Base-by-base conservation (phyloP, 108 stramenopile species). In the Nitzschia putrida region DNA sequence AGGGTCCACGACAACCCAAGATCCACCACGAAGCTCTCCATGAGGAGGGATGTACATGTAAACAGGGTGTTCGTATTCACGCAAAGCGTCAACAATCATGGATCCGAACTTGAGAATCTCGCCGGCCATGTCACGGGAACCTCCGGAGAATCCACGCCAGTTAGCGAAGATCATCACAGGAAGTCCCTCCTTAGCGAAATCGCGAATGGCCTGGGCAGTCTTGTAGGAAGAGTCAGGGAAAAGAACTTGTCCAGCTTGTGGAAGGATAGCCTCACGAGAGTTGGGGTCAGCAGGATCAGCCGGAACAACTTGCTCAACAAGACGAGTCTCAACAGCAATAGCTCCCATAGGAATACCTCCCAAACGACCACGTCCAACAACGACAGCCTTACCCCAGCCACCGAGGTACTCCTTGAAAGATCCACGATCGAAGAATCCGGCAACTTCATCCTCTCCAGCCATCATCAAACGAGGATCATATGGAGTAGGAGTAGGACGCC, bases 171-270 rank as follows among this genome's bases (percentile, higher is more conserved):
- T 97, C 89, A 98, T 97, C 38, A 97, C 83, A 8, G 98, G 98
- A 66, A 98, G 88, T 47, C 96, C 96, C 81, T 98, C 98, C 73
- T 95, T 95, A 79, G 87, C 87, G 84, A 98, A 98, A 79, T 98
- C 98, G 25, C 82, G 70, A 61, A 97, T 94, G 40, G 96, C 98
- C 77, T 97, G 96, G 3, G 98, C 98, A 42, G 93, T 95, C 95
- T 98, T 98, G 91, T 92, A 96, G 6, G 96, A 95, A 1, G 95
- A 96, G 84, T 98, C 98, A 12, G 98, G 98, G 95, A 94, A 98
- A 64, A 97, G 89, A 43, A 98, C 98, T 79, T 97, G 97, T 53
- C 82, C 92, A 60, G 98, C 98, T 68, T 98, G 98, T 7, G 95
- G 95, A 52, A 91, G 82, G 66, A 97, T 72, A 8, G 96, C 89